Evolutionary conservation across 768 basidiomycete genomes (phyloP), one percentile per base, ranked within the genome.

Genomic region (Kwoniella dejecticola): DNA sequence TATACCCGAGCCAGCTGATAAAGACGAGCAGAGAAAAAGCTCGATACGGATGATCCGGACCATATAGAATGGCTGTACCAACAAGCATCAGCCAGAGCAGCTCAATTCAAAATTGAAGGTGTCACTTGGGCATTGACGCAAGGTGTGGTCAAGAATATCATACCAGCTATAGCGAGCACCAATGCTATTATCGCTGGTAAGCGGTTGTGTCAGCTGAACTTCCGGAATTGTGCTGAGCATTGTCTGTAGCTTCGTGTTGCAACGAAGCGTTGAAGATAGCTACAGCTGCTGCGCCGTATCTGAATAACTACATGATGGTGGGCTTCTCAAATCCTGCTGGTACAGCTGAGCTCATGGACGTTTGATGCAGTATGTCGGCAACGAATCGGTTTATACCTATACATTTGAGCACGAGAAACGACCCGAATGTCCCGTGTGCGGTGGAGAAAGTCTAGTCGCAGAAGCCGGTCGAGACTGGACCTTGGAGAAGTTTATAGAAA

Each of bases 231-330:
- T 26, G 48, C 48, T 50, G 30, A 30, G 5, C 19, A 12, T 47
- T 8, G n/a, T 45, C 24, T 56, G n/a, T 55, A 90, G 95, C 95
- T 38, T 89, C 94, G 1, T 98, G 95, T 81, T 98, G 95, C 75
- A 98, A 96, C 71, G 96, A 99, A 80, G 96, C 96, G 15, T 95
- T 99, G 83, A 99, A 99, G 81, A 91, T 99, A 61, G 94, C 91
- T 23, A 98, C 96, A 0, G 90, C 87, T 66, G 91, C 90, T 23
- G 95, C 94, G 0, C 91, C 93, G 4, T 95, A 87, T 76, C 83
- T 99, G 56, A 90, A 95, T 80, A 97, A 97, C 77, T 99, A 98
- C 77, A 96, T 98, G 80, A 80, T 79, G 78, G 78, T 78, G 36
- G 54, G 71, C 48, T 49, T 68, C 7, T 26, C 49, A 49, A 15